A percentile compares a stretch with the other conserved stretches of the same genome.
phyloP scores from a whole-genome alignment of 2,329 filamentous ascomycete genomes.

The Decorospora gaudefroyi region DNA sequence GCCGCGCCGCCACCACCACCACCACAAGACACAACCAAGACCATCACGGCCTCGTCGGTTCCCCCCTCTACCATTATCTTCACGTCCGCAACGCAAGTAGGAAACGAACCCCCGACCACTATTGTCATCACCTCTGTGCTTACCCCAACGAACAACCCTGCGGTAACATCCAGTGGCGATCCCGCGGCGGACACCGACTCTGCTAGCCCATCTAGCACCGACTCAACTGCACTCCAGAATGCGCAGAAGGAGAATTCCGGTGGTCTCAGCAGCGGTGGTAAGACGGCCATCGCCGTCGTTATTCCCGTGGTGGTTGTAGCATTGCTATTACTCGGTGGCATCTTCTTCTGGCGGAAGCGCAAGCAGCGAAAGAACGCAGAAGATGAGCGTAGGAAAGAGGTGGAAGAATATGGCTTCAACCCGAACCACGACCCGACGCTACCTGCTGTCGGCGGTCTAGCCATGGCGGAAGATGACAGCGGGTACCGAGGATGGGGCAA shows the following conservation, averaged over 20 bases:
- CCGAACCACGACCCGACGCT: slow-evolving; percentile 93
- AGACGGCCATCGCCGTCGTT: slow-evolving; percentile 89
- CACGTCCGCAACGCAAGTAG: slow-evolving; percentile 22
- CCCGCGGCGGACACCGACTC: slow-evolving; percentile 10
- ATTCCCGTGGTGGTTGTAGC: slow-evolving; percentile 90
- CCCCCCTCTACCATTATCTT: slow-evolving; percentile 25
- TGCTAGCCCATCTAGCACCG: slow-evolving; percentile 15
- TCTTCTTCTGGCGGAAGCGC: slow-evolving; percentile 87
- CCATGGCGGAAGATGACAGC: slow-evolving; percentile 72
- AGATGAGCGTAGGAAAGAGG: slow-evolving; percentile 89
- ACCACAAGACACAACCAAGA: slow-evolving; percentile 17
- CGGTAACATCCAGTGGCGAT: slow-evolving; percentile 10
- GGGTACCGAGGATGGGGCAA: slow-evolving; percentile 96
- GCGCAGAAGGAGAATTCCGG: slow-evolving; percentile 15
- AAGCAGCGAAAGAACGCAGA: slow-evolving; percentile 83
- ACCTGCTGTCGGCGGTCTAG: slow-evolving; percentile 59
- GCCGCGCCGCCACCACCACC: slow-evolving; percentile 12
- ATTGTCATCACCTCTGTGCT: slow-evolving; percentile 25
- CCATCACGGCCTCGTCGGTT: slow-evolving; percentile 32
- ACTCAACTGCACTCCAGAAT: slow-evolving; percentile 18
- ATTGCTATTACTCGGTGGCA: slow-evolving; percentile 72
- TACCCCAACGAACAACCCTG: slow-evolving; percentile 11
- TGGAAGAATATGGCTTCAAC: slow-evolving; percentile 96
- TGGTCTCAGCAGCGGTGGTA: slow-evolving; percentile 65
- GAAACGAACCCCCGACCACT: slow-evolving; percentile 26